phyloP scores from a whole-genome alignment of 2,329 filamentous ascomycete genomes.

The Rasamsonia emersonii region DNA sequence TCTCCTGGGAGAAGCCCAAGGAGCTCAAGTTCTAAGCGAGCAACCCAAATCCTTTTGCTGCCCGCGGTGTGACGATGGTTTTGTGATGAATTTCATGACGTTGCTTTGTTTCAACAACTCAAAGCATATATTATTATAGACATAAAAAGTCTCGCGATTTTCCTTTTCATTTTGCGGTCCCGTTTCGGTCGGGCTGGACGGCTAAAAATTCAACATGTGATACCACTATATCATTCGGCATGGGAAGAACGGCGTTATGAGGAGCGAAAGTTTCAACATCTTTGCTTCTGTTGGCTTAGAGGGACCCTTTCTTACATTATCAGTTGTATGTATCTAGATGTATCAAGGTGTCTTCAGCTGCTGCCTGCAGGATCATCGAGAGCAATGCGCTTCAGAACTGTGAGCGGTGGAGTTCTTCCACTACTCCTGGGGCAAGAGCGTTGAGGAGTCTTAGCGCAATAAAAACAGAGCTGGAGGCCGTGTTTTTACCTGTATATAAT shows the following conservation, averaged over 20 bases:
- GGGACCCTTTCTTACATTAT: background rate
- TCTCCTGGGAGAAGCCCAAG: slow-evolving; percentile 99
- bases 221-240: slow-evolving; percentile 37
- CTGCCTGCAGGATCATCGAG: too few species aligned
- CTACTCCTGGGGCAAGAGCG: too few species aligned
- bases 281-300: slow-evolving; percentile 14
- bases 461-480: too few species aligned
- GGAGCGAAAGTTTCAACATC: slow-evolving; percentile 35
- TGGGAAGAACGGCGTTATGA: slow-evolving; percentile 34
- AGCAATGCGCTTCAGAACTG: too few species aligned
- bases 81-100: slow-evolving; percentile 38
- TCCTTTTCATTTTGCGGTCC: slow-evolving; percentile 32
- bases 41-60: slow-evolving; percentile 10
- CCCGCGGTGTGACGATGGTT: slow-evolving; percentile 11
- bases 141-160: slow-evolving; percentile 20
- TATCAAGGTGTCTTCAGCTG: too few species aligned
- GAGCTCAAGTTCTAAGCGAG: slow-evolving; percentile 70
- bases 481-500: too few species aligned
- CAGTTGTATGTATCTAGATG: background rate
- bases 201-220: slow-evolving; percentile 40
- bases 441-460: too few species aligned
- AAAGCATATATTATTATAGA: slow-evolving; percentile 34
- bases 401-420: too few species aligned
- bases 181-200: slow-evolving; percentile 27
- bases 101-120: slow-evolving; percentile 45